Evolutionary conservation across 805 yeast species (phyloP).

Genomic region (Lachancea lanzarotensis): DNA sequence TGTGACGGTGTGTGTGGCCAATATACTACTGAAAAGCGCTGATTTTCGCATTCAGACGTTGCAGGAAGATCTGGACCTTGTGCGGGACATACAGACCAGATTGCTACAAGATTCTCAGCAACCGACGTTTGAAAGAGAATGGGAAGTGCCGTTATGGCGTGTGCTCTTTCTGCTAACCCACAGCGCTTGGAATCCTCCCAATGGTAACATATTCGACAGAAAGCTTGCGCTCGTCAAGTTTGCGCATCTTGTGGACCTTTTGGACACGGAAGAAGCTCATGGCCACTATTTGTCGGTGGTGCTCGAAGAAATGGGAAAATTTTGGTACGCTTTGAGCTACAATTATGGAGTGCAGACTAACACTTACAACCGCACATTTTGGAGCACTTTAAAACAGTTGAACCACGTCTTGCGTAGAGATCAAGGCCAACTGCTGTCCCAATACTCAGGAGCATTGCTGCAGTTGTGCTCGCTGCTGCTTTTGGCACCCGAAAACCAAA

Average conservation of each 20-base stretch:
- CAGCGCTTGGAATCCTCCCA: background rate
- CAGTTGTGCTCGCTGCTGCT: constrained; percentile 10
- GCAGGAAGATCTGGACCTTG: background rate
- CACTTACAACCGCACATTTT: constrained; percentile 2
- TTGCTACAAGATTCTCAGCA: constrained; percentile 4
- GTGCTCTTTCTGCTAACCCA: constrained; percentile 11
- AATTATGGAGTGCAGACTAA: constrained; percentile 6
- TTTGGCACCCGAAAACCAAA: constrained; percentile 6
- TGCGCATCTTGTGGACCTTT: constrained; percentile 2
- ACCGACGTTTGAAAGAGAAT: background rate
- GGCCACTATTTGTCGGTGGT: background rate
- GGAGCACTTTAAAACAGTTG: constrained; percentile 6
- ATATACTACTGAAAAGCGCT: constrained; percentile 7
- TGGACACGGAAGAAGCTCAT: background rate
- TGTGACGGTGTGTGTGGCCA: constrained; percentile 8
- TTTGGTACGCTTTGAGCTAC: constrained; percentile 13
- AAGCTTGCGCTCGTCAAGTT: constrained; percentile 5
- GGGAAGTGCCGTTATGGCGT: constrained; percentile 10
- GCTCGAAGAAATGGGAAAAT: constrained; percentile 11
- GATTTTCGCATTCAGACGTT: constrained; percentile 3
- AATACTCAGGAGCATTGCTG: constrained; percentile 6
- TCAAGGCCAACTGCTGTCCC: constrained; percentile 1
- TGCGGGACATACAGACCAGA: constrained; percentile 5
- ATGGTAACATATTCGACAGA: constrained; percentile 2
- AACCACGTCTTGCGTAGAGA: constrained; percentile 5